phyloP scores from a whole-genome alignment of 345 rosid genomes.

The Raphanus raphanistrum region DNA sequence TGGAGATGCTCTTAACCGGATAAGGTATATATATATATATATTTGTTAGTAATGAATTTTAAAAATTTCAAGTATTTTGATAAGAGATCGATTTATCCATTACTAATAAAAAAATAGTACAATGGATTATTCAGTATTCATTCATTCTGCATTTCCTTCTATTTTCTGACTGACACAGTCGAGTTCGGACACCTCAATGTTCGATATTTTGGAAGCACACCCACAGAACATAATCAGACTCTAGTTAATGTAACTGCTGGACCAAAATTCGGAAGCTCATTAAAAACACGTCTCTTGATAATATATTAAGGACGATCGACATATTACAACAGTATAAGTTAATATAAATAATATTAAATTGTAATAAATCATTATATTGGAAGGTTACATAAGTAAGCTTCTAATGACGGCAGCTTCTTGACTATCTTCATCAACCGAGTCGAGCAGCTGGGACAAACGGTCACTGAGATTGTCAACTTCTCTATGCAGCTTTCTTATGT shows the following conservation, averaged over 20 bases:
- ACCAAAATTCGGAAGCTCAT: neutral
- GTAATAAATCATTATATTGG: conserved; percentile 11
- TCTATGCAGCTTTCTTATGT: conserved; percentile 63
- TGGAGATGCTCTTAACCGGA: no score
- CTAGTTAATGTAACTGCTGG: conserved; percentile 5
- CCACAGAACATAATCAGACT: neutral
- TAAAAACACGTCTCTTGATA: conserved; percentile 28
- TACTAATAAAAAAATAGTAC: neutral
- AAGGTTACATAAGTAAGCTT: conserved; percentile 62
- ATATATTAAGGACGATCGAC: conserved; percentile 30
- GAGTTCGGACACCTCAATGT: neutral
- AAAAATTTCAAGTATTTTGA: neutral
- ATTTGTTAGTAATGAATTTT: neutral
- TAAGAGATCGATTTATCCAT: neutral
- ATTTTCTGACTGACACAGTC: neutral
- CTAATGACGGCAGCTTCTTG: conserved; percentile 82
- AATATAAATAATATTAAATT: conserved; percentile 1
- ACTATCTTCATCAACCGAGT: conserved; percentile 57
- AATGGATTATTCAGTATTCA: neutral
- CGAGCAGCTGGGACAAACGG: conserved; percentile 66
- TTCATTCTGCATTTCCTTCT: conserved; percentile 2
- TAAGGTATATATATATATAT: no score
- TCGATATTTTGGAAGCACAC: neutral
- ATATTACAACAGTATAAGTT: conserved; percentile 17
- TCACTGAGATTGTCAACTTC: conserved; percentile 76